These are phyloP conservation scores for Aspergillus sp. DNA, from an alignment of 2,329 filamentous ascomycete genomes.

Conservation along the genomic window DNA sequence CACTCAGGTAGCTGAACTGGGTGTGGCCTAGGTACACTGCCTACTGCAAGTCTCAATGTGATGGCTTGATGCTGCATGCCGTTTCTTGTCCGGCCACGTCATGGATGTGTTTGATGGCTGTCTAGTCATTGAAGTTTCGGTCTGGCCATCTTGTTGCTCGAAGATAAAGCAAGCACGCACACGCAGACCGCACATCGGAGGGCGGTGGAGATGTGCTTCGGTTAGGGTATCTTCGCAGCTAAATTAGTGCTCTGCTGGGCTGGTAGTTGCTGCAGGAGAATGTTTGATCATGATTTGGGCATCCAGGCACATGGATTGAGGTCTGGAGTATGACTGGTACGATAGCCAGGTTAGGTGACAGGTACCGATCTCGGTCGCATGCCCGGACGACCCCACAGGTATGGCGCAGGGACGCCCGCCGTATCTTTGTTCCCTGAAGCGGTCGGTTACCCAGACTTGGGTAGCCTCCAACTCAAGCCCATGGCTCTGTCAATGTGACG, in stretches of 20 bases:
- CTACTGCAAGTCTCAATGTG: too few species aligned
- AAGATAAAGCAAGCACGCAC: not conserved
- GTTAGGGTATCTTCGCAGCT: not conserved
- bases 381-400: not conserved
- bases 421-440: not conserved
- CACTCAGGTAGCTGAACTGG: not conserved
- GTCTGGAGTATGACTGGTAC: slow-evolving; percentile 4
- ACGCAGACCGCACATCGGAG: too few species aligned
- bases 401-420: too few species aligned
- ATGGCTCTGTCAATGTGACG: not conserved
- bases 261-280: not conserved
- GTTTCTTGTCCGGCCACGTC: not conserved
- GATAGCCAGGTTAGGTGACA: not conserved
- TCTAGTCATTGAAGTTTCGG: not conserved
- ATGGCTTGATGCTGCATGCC: not conserved
- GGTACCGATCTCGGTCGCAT: slow-evolving; percentile 1
- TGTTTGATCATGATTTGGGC: not conserved
- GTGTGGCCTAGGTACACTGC: not conserved
- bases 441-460: not conserved
- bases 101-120: not conserved
- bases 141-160: not conserved
- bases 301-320: not conserved
- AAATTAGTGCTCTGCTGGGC: not conserved
- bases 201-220: not conserved
- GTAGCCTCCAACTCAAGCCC: not conserved